Base-by-base conservation (phyloP, 2,329 filamentous ascomycete species). In the Aspergillus versicolor region DNA sequence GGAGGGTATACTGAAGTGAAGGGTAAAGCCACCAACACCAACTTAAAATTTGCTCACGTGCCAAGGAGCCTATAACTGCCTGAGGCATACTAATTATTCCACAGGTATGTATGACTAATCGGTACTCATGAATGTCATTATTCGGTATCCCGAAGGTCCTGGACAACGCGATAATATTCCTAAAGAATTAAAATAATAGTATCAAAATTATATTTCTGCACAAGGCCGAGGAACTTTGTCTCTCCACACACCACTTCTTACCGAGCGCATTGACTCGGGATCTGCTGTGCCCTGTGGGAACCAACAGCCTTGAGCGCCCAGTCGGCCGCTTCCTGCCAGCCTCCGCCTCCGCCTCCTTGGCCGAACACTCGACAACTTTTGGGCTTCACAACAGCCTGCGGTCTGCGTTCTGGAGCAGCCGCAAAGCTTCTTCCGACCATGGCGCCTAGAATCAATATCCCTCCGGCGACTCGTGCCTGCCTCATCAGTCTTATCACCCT, bases 371-470 rank as follows among this genome's bases (percentile, higher is more conserved):
- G 40, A 42, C 40, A 32, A 44, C 37, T 49, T 41, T 58, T 57
- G 59, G 61, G 57, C 49, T 58, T 56, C 42, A n/a, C 60, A 24
- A 54, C 52, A 64, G 61, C 64, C 58, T 56, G 65, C 61, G 61
- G 63, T 54, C 63, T 65, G 62, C 54, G 42, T 53, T 47, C 19
- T 59, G 27, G 34, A 57, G 58, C 61, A 65, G 60, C 63, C 61
- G 65, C 59, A 61, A 62, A 52, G 42, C 45, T 53, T 42, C 34
- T 48, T 71, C 32, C 32, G 21, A 68, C 61, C 42, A 85, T 96
- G 91, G 84, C 90, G 68, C 83, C 88, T 53, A 88, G 93, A 80
- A 83, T 97, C 77, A 97, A 95, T 71, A 88, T 97, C 62, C 94
- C 94, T 59, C 93, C 94, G 30, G 85, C 96, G 65, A 97, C 94